Evolutionary conservation across 129 eudicot genomes (phyloP), one percentile per base, ranked within the genome.

Genomic region (Flaveria robusta): DNA sequence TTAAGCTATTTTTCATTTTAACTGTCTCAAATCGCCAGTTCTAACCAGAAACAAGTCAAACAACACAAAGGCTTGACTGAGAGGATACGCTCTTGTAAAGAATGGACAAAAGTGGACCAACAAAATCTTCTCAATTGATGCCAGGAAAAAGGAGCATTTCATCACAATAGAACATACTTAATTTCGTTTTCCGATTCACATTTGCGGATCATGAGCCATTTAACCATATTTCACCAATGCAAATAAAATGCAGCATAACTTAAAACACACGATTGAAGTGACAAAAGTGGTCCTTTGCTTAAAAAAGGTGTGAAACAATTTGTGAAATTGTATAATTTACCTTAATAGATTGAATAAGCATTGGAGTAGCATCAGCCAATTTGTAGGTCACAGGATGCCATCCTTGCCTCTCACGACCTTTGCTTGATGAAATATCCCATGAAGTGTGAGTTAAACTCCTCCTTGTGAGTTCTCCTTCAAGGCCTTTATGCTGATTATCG

Each of bases 351-450:
- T 91, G 91, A 65, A 94, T 74, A 26, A 94, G 93, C 54, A 15
- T 43, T 51, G 90, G 85, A 66, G 97, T 88, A 73, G 98, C 97
- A 79, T 94, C 98, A 20, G 85, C 92, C 82, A 91, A 80, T 78
- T 91, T 91, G 78, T 88, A 94, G 69, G 96, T 88, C 66, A 89
- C 86, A 1, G 98, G 98, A 87, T 94, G 98, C 98, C 98, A 94
- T 75, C 97, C 98, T 82, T 77, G 87, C 50, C 98, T 82, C 60
- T 91, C 84, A 75, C 85, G 97, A 5, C 86, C 88, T 83, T 85
- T 81, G 74, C 88, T 74, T 70, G 91, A 78, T 62, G 87, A 79
- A 79, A 94, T 81, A 78, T 91, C 97, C 98, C 98, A 94, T 23
- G 96, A 83, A 76, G 96, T 86, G 80, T 94, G 96, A 74, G 96